These are phyloP conservation scores for Dissophora ornata DNA, from an alignment of 192 early-diverging fungal species.

Conservation along the genomic window DNA sequence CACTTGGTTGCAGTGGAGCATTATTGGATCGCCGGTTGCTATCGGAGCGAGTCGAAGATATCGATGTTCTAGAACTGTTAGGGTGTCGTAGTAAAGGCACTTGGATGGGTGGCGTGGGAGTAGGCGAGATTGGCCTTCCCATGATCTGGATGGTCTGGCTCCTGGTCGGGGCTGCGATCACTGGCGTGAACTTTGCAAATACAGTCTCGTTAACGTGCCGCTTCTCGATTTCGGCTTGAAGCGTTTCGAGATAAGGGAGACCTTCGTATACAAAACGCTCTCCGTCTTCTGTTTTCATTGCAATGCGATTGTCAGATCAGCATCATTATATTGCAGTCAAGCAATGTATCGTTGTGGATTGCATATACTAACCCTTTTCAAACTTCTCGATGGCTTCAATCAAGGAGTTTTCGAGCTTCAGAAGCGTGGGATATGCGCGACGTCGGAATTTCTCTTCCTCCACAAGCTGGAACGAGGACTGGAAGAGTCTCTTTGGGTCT, in stretches of 20 bases:
- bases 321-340: too few species aligned
- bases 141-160: slow-evolving; percentile 49
- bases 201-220: slow-evolving; percentile 69
- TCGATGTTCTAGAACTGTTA: not conserved
- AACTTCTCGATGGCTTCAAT: slow-evolving; percentile 61
- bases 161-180: slow-evolving; percentile 47
- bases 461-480: slow-evolving; percentile 79
- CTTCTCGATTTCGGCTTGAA: slow-evolving; percentile 58
- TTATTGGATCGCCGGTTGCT: slow-evolving; percentile 9
- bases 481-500: slow-evolving; percentile 78
- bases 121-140: slow-evolving; percentile 32
- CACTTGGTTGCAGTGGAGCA: not conserved
- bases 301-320: too few species aligned
- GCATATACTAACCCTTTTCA: slow-evolving; percentile 60
- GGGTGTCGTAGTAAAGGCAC: not conserved
- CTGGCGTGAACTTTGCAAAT: slow-evolving; percentile 56
- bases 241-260: slow-evolving; percentile 15
- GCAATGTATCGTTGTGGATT: too few species aligned
- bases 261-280: slow-evolving; percentile 43
- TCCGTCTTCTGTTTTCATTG: not conserved
- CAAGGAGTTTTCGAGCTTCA: slow-evolving; percentile 71
- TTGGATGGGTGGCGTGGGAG: slow-evolving; percentile 1
- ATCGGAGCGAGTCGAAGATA: slow-evolving; percentile 5
- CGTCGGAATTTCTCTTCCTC: slow-evolving; percentile 88
- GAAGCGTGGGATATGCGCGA: slow-evolving; percentile 76